Evolutionary conservation across 2,329 filamentous ascomycete species (phyloP), one percentile per base, ranked within the genome.

Genomic region (Hymenoscyphus salicellus): DNA sequence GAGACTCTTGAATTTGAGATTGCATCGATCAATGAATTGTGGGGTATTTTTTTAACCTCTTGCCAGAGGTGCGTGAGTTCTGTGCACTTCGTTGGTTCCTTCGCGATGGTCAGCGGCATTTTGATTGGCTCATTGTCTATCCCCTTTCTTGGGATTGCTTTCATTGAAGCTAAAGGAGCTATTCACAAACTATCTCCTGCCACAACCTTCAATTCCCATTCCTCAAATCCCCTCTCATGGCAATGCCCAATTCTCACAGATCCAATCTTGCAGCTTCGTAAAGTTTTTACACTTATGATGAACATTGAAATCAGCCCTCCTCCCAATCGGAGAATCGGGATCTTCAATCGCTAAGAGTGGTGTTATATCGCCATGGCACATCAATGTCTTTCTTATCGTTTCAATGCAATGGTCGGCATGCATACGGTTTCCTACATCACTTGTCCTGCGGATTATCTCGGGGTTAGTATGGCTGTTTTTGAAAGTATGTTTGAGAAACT

Each of bases 301-400:
- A 30, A 16, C 20, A 41, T 52, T 56, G 20, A 62, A 62, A 38
- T 43, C 33, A 8, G 60, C 60, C 32, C 23, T 38, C 16, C 16
- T 28, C 17, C 52, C 33, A 23, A 38, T 20, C 3, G 60, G 49
- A 8, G 49, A 28, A 28, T 43, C 52, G 14, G 52, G 52, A 30
- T 62, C 20, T 20, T 56, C 30, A 20, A 55, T 49, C 3, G 28
- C 55, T 17, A 61, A n/a, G 46, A 20, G 36, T 20, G 59, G 59
- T 26, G 59, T 61, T 8, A 46, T 23, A 20, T 61, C 59, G 52
- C 59, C 59, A 55, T 55, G 59, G 30, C 59, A 61, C 46, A 55
- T 55, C 6, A 56, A 23, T 5, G 32, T 36, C 11, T 56, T 52
- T n/a, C 33, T 17, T 17, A 62, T 26, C 8, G 33, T 52, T 30